Evolutionary conservation across 1,139 yeast species (phyloP), one percentile per base, ranked within the genome.

Genomic region (Saccharomyces hybrid): DNA sequence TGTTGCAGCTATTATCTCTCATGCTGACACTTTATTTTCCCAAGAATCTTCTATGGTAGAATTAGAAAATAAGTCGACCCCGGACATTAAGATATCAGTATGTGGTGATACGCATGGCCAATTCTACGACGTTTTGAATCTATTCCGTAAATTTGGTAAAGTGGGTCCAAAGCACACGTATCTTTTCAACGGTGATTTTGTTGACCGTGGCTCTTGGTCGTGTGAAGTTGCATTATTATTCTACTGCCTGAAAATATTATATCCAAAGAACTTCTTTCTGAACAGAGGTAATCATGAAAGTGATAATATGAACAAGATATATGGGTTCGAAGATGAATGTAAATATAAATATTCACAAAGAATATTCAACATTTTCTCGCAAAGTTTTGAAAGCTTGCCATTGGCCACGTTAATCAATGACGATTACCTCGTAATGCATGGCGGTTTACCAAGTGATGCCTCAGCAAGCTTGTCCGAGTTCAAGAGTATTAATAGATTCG

Each of bases 41-140:
- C 61, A 74, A 3, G 98, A 91, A 67, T 80, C 84, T 8, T 78
- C 96, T 1, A 75, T 91, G 79, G 87, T 86, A 29, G 98, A 93
- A 65, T 69, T 90, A 27, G 73, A 73, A 26, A 71, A 72, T 41
- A 66, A 67, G 23, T 59, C 67, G 11, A 73, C 72, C 48, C 57
- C 69, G 8, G 70, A 69, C n/a, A 59, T 61, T 23, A 67, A 63
- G 46, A 75, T 95, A n/a, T n/a, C n/a, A n/a, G n/a, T n/a, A n/a
- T n/a, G n/a, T n/a, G n/a, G n/a, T n/a, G n/a, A n/a, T n/a, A 49
- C 98, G 0, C 99, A 93, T 68, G 99, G 99, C 41, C 99, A 93
- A 70, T 90, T 87, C 68, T 93, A 80, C 66, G 99, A 93, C 69
- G 82, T 93, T 51, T 73, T 91, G 65, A 86, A 91, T 68, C 78